Conservation (phyloP, 2,329 filamentous ascomycete genomes). For the Tolypocladium inflatum region DNA sequence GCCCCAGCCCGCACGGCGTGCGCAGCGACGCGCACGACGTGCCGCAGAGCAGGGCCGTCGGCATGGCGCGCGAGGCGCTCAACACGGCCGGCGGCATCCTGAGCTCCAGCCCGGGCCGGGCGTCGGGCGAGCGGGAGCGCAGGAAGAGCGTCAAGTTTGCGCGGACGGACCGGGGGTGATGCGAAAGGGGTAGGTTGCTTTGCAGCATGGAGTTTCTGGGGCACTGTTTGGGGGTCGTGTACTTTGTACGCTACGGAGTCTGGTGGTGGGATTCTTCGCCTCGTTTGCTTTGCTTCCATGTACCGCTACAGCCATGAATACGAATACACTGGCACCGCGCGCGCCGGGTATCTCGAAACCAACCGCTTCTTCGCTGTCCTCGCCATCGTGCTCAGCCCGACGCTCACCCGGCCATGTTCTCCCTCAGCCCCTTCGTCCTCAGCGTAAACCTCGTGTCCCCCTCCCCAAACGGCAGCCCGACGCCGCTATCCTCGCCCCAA, state of each 20-base stretch:
- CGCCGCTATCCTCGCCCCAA: conserved; percentile 10
- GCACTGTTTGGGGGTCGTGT: not conserved
- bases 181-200: not conserved
- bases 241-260: not conserved
- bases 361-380: not conserved
- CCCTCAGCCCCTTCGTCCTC: conserved; percentile 46
- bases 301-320: not conserved
- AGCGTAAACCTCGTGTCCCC: conserved; percentile 37
- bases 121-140: conserved; percentile 37
- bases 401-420: conserved; percentile 22
- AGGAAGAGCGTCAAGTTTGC: conserved; percentile 58
- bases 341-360: not conserved
- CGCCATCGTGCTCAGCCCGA: not conserved
- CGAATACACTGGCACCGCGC: not conserved
- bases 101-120: conserved; percentile 39
- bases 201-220: not conserved
- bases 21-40: conserved; percentile 43
- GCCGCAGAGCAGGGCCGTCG: conserved; percentile 50
- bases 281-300: not conserved
- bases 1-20: conserved; percentile 20
- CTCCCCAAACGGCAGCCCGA: conserved; percentile 37
- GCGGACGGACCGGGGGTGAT: conserved; percentile 21
- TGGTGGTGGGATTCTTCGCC: not conserved
- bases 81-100: conserved; percentile 27
- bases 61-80: conserved; percentile 46